Evolutionary conservation across 176 grass and related monocot genomes (phyloP).

Genomic region (Urochloa ruziziensis): DNA sequence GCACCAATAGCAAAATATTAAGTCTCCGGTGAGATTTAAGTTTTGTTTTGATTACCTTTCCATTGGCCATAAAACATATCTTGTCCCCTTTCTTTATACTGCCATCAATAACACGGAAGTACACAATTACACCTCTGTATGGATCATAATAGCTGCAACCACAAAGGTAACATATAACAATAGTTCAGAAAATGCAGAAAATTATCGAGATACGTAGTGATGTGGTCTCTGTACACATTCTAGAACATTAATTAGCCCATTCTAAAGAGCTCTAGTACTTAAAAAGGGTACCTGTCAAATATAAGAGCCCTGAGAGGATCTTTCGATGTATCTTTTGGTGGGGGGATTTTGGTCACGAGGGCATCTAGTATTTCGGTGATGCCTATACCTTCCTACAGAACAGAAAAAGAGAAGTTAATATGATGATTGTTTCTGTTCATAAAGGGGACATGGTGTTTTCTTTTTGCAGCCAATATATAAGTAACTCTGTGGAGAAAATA

Average conservation of each 20-base stretch:
- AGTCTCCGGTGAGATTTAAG: constrained; percentile 6
- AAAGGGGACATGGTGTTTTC: neutral
- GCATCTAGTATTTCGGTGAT: constrained; percentile 93
- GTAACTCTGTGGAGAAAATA: neutral
- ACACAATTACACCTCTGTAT: constrained; percentile 97
- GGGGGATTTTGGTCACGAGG: constrained; percentile 76
- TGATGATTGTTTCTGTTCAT: constrained; percentile 20
- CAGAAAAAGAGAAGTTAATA: constrained; percentile 12
- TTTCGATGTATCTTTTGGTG: constrained; percentile 72
- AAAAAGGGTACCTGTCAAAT: constrained; percentile 84
- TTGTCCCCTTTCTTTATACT: constrained; percentile 89
- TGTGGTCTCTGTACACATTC: neutral
- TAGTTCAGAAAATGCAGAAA: constrained; percentile 28
- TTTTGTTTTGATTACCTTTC: constrained; percentile 57
- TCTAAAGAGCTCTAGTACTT: neutral
- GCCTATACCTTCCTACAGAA: constrained; percentile 87
- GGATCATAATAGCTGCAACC: constrained; percentile 91
- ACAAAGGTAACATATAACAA: constrained; percentile 17
- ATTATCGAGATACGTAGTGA: neutral
- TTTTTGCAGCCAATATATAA: neutral
- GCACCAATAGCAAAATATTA: neutral
- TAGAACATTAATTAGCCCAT: neutral
- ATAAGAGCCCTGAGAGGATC: constrained; percentile 93
- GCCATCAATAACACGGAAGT: constrained; percentile 90
- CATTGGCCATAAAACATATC: constrained; percentile 88